Evolutionary conservation across 331 rosid genomes (phyloP).

Genomic region (Quercus tomentella): DNA sequence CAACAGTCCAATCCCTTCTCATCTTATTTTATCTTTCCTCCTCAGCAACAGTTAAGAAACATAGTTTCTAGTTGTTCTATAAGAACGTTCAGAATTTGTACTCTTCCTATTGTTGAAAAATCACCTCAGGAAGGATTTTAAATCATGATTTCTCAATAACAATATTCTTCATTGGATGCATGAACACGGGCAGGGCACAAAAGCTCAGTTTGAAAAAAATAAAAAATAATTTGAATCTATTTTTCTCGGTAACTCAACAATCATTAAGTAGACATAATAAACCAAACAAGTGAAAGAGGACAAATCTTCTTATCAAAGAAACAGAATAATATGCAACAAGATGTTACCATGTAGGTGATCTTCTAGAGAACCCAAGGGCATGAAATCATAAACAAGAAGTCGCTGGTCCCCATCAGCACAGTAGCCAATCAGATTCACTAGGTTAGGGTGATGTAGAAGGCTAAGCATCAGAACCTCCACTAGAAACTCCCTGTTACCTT

Average conservation of each 20-base stretch:
- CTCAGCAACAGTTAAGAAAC: background rate
- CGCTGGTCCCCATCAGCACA: constrained; percentile 97
- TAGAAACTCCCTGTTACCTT: constrained; percentile 88
- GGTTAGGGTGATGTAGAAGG: constrained; percentile 81
- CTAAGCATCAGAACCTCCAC: constrained; percentile 97
- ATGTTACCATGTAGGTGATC: constrained; percentile 87
- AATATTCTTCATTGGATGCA: background rate
- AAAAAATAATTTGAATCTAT: background rate
- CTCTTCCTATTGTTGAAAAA: background rate
- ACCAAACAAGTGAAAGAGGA: constrained; percentile 3
- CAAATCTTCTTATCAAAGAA: constrained; percentile 16
- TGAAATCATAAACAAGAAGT: constrained; percentile 87
- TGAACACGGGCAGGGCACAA: background rate
- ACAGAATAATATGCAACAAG: constrained; percentile 4
- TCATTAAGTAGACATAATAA: constrained; percentile 2
- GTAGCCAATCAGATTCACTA: constrained; percentile 81
- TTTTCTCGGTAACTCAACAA: background rate
- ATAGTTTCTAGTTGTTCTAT: background rate
- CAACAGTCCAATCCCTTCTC: background rate
- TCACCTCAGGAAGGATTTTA: background rate
- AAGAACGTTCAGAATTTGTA: background rate
- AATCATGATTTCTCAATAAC: background rate
- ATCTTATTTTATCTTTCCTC: background rate
- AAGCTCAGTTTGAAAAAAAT: background rate
- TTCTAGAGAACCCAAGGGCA: constrained; percentile 90